These are phyloP conservation scores for Polytrichum commune DNA, from an alignment of 225 moss, liverwort and hornwort genomes.

Conservation along the genomic window DNA sequence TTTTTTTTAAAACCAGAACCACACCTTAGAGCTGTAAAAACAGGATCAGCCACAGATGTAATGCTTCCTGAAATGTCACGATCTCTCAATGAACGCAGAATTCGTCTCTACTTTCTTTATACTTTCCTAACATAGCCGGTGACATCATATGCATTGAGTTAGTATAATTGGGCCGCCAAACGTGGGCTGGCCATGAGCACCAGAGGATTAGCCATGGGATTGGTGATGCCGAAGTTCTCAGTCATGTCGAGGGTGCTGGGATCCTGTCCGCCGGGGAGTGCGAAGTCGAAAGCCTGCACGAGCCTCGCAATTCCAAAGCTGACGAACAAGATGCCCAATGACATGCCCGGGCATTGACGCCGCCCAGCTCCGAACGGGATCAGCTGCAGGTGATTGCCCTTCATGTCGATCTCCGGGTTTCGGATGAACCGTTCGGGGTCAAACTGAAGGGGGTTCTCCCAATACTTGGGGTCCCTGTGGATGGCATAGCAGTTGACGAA, in stretches of 20 bases:
- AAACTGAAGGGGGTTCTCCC: constrained; percentile 24
- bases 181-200: background rate
- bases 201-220: constrained; percentile 1
- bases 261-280: background rate
- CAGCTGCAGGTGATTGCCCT: constrained; percentile 23
- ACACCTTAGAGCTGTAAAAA: too few relatives aligned
- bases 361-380: constrained; percentile 30
- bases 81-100: too few relatives aligned
- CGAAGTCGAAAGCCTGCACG: constrained; percentile 6
- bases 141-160: background rate
- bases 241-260: constrained; percentile 5
- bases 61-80: too few relatives aligned
- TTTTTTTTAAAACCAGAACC: too few relatives aligned
- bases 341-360: constrained; percentile 27
- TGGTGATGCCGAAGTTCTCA: constrained; percentile 9
- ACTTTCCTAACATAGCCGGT: too few relatives aligned
- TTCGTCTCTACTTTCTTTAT: too few relatives aligned
- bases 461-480: constrained; percentile 17
- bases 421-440: constrained; percentile 28
- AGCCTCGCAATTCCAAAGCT: constrained; percentile 12
- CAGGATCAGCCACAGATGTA: too few relatives aligned
- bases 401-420: constrained; percentile 1
- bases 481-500: constrained; percentile 34
- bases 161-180: background rate
- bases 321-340: constrained; percentile 16